Conservation (phyloP, 2,329 filamentous ascomycete species). For the Cordyceps sp. region DNA sequence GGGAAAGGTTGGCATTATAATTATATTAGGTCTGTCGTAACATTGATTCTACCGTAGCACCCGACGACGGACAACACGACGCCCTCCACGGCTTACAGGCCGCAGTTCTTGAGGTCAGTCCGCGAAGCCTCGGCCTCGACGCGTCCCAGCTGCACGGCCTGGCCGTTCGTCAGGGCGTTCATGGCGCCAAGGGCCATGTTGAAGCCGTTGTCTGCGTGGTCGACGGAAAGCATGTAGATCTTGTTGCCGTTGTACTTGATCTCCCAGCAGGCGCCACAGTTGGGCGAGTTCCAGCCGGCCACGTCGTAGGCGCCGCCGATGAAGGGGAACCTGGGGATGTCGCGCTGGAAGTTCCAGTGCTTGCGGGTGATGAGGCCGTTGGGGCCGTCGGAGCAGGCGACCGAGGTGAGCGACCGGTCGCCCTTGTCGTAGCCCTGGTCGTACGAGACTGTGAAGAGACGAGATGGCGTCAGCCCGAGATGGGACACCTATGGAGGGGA, state of each 20-base stretch:
- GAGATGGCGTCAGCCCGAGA: background rate
- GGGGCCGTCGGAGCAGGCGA: constrained; percentile 50
- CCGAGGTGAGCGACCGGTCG: constrained; percentile 32
- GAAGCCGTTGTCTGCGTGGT: constrained; percentile 31
- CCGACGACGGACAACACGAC: too few species aligned
- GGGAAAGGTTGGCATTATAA: too few species aligned
- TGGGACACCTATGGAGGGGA: background rate
- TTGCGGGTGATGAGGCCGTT: constrained; percentile 49
- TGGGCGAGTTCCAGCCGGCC: constrained; percentile 35
- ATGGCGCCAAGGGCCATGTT: constrained; percentile 41
- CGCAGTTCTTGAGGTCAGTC: constrained; percentile 27
- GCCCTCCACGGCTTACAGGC: too few species aligned
- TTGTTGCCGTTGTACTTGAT: constrained; percentile 32
- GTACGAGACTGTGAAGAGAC: constrained; percentile 40
- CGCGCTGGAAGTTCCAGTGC: constrained; percentile 39
- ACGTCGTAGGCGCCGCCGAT: constrained; percentile 37
- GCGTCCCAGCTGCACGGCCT: constrained; percentile 30
- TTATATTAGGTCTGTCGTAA: too few species aligned
- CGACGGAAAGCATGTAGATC: constrained; percentile 39
- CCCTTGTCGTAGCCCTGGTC: constrained; percentile 54
- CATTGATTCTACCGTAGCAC: too few species aligned
- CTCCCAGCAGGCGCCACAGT: constrained; percentile 44
- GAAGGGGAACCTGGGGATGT: constrained; percentile 32
- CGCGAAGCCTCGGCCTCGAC: constrained; percentile 30
- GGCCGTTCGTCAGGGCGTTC: constrained; percentile 35